Base-by-base conservation (phyloP, 2,329 filamentous ascomycete species). In the Myriosclerotinia duriaeana region DNA sequence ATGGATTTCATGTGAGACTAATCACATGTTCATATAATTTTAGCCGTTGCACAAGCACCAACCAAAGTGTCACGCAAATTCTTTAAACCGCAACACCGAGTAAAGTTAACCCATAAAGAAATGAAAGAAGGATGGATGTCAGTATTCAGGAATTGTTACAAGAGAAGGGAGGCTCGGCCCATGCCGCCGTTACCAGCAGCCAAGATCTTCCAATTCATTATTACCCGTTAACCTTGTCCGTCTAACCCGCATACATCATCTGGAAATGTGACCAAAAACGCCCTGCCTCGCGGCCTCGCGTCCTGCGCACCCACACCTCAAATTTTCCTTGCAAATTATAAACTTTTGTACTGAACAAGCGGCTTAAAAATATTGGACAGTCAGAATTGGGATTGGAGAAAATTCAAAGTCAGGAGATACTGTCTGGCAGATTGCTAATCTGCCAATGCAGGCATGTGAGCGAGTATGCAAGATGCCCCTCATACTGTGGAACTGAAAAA, bases 241-340 rank as follows among this genome's bases (percentile, higher is more conserved):
- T 14, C 14, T 38, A 50, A 48, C 20, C 14, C 30, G 14, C 58
- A 60, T 60, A 38, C 58, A 60, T 50, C 58, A 38, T 50, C 44
- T 50, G 44, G n/a, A 44, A 60, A 60, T 60, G 58, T 60, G 58
- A 60, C 58, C 44, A 50, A 60, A 30, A 50, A 38, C n/a, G 30
- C 54, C 54, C 54, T 58, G 54, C 30, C 38, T 60, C 38, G 58
- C 58, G 34, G 44, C 26, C 30, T 36, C 26, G 26, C 26, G 26
- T 8, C 44, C 44, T 9, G 54, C 15, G 53, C 40, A 50, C 58
- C 30, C 56, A 50, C 58, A 60, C 30, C 38, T 44, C 54, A 30
- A 20, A 3, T 5, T 36, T 48, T 46, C 44, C 44, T 48, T 26
- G 42, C 26, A 59, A 36, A 1, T 12, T 20, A 30, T 20, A 15